Conservation (phyloP, 495 filamentous ascomycete genomes). For the Aspergillus hancockii region DNA sequence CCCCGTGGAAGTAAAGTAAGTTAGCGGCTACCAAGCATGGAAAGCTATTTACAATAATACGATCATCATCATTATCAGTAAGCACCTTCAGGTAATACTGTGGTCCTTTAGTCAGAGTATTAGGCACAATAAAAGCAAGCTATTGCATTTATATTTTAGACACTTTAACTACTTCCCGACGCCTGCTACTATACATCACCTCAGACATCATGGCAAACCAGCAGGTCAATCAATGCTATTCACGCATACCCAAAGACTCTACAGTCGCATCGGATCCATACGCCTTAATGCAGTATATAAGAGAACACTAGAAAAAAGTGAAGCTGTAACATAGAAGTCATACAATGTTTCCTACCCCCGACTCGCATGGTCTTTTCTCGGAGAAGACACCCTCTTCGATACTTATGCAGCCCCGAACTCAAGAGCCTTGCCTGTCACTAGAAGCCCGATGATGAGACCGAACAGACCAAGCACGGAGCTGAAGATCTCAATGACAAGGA, state of each 20-base stretch:
- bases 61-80: no score
- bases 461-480: constrained; percentile 98
- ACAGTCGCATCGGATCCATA: constrained; percentile 39
- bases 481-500: constrained; percentile 99
- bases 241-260: constrained; percentile 32
- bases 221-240: constrained; percentile 30
- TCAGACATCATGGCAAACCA: constrained; percentile 26
- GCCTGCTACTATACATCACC: constrained; percentile 35
- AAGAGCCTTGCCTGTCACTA: constrained; percentile 77
- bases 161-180: constrained; percentile 19
- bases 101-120: no score
- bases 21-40: no score
- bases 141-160: not conserved
- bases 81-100: no score
- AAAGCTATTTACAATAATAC: no score
- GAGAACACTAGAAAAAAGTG: constrained; percentile 20
- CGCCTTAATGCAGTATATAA: constrained; percentile 48
- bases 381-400: constrained; percentile 11
- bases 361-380: constrained; percentile 15
- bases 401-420: constrained; percentile 62
- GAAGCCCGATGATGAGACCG: constrained; percentile 89
- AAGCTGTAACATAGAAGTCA: constrained; percentile 24
- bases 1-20: not conserved
- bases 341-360: constrained; percentile 22
- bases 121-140: not conserved